Base-by-base conservation (phyloP, 106 monocot species). In the Dioscorea alata region DNA sequence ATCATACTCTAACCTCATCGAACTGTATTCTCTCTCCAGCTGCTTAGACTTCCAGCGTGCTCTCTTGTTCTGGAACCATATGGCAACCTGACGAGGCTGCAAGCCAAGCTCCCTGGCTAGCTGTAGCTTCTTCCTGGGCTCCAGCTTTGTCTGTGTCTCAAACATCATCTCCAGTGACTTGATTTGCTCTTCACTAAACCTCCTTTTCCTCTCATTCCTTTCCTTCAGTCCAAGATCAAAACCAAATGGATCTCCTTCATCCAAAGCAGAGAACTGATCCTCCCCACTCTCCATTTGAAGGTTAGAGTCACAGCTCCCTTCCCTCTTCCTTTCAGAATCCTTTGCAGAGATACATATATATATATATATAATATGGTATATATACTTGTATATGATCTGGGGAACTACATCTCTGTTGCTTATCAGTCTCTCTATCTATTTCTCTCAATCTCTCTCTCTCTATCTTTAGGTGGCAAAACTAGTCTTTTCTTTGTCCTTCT, bases 11-110 rank as follows among this genome's bases (percentile, higher is more conserved):
- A 84, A 70, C 28, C 59, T 54, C 59, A 88, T 69, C 0, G 62
- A 56, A 51, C 49, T 60, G 67, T 86, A 86, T 48, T 85, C 80
- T 13, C 82, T 63, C 75, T 90, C 89, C 25, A 85, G 89, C 75
- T 85, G 80, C 89, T 90, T 90, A 13, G 89, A 83, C 69, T 86
- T 85, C 85, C 85, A 86, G 13, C 89, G 76, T 0, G 89, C 89
- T 22, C 89, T 61, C 72, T 86, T 85, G 85, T 90, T 90, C 80
- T 90, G 89, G 69, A 90, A 90, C 89, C 89, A 90, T 18, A 90
- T 83, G 19, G 89, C 85, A n/a, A 90, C 89, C 69, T 90, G 89
- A 6, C 89, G 63, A 2, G 89, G 85, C 66, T 90, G 85, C 69
- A 90, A 66, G 15, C 85, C 89, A 18, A 90, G 82, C 60, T 90